Evolutionary conservation across 495 filamentous ascomycete genomes (phyloP).

Genomic region (Aspergillus coremiiformis): DNA sequence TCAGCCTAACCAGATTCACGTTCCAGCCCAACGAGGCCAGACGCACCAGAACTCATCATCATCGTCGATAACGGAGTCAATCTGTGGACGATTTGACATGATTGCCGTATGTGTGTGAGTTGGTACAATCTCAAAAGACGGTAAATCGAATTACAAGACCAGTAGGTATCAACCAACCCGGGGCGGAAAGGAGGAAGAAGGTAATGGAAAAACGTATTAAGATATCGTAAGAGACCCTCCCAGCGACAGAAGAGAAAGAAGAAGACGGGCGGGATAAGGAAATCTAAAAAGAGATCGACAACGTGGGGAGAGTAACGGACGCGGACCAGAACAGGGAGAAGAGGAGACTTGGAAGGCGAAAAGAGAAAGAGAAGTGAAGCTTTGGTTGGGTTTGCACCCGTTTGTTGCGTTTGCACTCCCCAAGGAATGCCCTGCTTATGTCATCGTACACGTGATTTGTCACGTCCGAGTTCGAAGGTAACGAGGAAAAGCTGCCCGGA

Average conservation of each 20-base stretch:
- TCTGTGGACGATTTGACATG: constrained; percentile 61
- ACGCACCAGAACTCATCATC: constrained; percentile 87
- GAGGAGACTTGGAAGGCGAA: constrained; percentile 14
- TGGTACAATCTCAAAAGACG: constrained; percentile 10
- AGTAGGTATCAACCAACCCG: constrained; percentile 21
- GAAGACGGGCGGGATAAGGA: constrained; percentile 13
- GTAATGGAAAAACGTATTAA: constrained; percentile 5
- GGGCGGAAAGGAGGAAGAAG: constrained; percentile 17
- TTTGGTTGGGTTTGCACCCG: constrained; percentile 35
- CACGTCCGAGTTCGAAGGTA: constrained; percentile 26
- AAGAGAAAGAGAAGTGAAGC: constrained; percentile 34
- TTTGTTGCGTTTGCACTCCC: constrained; percentile 18
- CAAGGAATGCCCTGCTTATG: constrained; percentile 19
- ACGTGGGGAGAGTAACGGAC: constrained; percentile 17
- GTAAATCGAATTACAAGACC: constrained; percentile 21
- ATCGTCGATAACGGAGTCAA: constrained; percentile 96
- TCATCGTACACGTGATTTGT: constrained; percentile 25
- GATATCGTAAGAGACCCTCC: constrained; percentile 5
- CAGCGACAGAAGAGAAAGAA: constrained; percentile 12
- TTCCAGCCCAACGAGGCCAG: background rate
- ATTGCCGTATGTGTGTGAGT: constrained; percentile 22
- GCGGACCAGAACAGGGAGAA: constrained; percentile 11
- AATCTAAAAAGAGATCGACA: constrained; percentile 13
- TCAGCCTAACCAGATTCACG: constrained; percentile 10
- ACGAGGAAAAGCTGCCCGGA: constrained; percentile 31